Conservation (phyloP, 768 basidiomycete genomes). For the Mycena indigotica region DNA sequence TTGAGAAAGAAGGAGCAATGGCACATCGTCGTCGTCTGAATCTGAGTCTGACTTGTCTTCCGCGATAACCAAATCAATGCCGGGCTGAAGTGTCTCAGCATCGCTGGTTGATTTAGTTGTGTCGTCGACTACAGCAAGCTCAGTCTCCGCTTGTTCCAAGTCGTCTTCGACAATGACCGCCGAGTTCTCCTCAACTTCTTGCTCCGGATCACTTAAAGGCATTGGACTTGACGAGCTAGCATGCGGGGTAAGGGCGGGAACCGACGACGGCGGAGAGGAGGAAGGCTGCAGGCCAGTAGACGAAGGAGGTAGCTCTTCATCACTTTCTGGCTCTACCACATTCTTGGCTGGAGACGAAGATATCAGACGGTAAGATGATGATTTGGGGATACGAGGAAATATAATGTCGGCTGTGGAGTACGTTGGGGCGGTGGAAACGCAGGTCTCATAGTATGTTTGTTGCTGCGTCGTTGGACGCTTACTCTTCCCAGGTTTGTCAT, state of each 20-base stretch:
- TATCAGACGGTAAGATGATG: constrained; percentile 39
- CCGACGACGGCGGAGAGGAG: constrained; percentile 42
- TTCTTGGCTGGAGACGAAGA: constrained; percentile 1
- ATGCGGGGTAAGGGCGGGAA: constrained; percentile 69
- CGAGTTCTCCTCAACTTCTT: constrained; percentile 6
- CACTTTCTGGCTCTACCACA: constrained; percentile 11
- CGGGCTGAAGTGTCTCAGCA: constrained; percentile 37
- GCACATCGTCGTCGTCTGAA: constrained; percentile 33
- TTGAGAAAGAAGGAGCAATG: constrained; percentile 25
- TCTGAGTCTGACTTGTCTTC: constrained; percentile 28
- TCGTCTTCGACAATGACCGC: background rate
- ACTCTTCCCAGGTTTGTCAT: constrained; percentile 31
- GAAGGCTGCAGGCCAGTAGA: constrained; percentile 9
- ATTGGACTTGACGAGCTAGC: constrained; percentile 68
- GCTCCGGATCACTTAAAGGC: constrained; percentile 28
- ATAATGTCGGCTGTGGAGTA: constrained; percentile 62
- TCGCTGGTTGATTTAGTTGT: constrained; percentile 28
- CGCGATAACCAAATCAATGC: constrained; percentile 39
- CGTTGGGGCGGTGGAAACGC: constrained; percentile 46
- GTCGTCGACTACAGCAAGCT: constrained; percentile 38
- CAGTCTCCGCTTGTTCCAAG: background rate
- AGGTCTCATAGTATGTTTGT: constrained; percentile 73
- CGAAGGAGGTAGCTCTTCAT: constrained; percentile 2
- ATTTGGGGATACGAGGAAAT: constrained; percentile 68
- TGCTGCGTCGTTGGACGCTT: constrained; percentile 62